Evolutionary conservation across 768 basidiomycete species (phyloP).

Genomic region (Candolleomyces aberdarensis): DNA sequence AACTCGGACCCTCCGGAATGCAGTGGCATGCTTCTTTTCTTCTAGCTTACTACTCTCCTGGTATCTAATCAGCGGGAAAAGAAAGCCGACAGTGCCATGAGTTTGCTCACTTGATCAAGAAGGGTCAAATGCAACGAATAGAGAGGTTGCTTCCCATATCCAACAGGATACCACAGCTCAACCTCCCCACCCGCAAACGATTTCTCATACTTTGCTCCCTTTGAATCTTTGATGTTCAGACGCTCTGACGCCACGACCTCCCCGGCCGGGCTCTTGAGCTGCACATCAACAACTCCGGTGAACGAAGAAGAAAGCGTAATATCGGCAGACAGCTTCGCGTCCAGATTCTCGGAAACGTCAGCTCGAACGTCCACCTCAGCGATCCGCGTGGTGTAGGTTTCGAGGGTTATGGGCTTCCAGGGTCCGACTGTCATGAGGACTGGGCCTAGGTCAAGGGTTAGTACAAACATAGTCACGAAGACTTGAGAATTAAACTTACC

Average conservation of each 20-base stretch:
- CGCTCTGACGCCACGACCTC: slow-evolving; percentile 36
- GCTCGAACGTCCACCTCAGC: slow-evolving; percentile 61
- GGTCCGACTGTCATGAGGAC: slow-evolving; percentile 85
- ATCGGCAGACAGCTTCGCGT: slow-evolving; percentile 47
- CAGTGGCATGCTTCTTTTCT: slow-evolving; percentile 54
- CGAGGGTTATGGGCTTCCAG: slow-evolving; percentile 76
- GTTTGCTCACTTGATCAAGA: slow-evolving; percentile 44
- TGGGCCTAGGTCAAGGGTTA: slow-evolving; percentile 49
- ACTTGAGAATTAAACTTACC: slow-evolving; percentile 33
- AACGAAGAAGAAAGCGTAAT: slow-evolving; percentile 40
- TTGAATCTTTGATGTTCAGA: slow-evolving; percentile 32
- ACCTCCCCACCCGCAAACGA: slow-evolving; percentile 52
- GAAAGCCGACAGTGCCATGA: not conserved
- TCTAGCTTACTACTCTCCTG: slow-evolving; percentile 56
- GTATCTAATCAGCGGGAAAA: not conserved
- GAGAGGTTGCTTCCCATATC: slow-evolving; percentile 77
- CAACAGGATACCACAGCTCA: slow-evolving; percentile 84
- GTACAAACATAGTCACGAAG: not conserved
- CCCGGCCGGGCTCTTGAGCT: slow-evolving; percentile 50
- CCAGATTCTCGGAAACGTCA: slow-evolving; percentile 52
- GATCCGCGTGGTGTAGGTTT: slow-evolving; percentile 65
- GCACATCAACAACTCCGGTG: slow-evolving; percentile 41
- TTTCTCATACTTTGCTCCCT: slow-evolving; percentile 40
- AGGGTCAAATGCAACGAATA: slow-evolving; percentile 62
- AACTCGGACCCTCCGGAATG: slow-evolving; percentile 75